Base-by-base conservation (phyloP, 2,329 filamentous ascomycete species). In the Gaeumannomyces sp. region DNA sequence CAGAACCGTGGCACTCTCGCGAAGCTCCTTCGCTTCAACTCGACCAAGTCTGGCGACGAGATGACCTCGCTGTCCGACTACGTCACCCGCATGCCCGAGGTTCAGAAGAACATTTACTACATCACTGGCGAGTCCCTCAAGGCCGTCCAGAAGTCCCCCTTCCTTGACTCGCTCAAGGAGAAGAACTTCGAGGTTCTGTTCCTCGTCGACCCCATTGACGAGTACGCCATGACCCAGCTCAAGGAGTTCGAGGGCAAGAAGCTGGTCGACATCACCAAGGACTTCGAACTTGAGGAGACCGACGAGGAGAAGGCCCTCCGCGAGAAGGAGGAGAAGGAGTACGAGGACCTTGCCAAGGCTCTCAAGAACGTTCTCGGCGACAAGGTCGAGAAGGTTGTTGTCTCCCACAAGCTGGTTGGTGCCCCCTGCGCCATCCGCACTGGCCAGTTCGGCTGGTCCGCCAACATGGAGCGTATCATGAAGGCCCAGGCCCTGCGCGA, bases 381-480 rank as follows among this genome's bases (percentile, higher is more conserved):
- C 80, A 96, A 96, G 88, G 95, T 99, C 71, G 95, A 99, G 92
- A 99, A 99, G 90, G 95, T 99, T 57, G 93, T 99, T 70, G 94
- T 99, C 78, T 94, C 89, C 72, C 92, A 98, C 91, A 98, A 98
- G 90, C 89, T 99, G 67, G 88, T 91, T 73, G 91, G 90, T 77
- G 87, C 95, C 70, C 95, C 95, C 76, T 98, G 95, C 82, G 95
- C 95, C 78, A 98, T 99, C 86, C 94, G 95, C 80, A 99, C 95
- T 72, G 95, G 95, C 76, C 95, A 98, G 84, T 99, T 99, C 81
- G 95, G 95, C 82, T 99, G 95, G 95, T 98, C 94, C 66, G 95
- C 95, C 78, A 99, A 99, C 89, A 99, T 99, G 95, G 95, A 99
- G 88, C 95, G 95, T 86, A 99, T 99, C 89, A 99, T 99, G 95